These are phyloP conservation scores for Ophiocordyceps camponoti-leonardi DNA, from an alignment of 2,329 filamentous ascomycete genomes.

Conservation along the genomic window DNA sequence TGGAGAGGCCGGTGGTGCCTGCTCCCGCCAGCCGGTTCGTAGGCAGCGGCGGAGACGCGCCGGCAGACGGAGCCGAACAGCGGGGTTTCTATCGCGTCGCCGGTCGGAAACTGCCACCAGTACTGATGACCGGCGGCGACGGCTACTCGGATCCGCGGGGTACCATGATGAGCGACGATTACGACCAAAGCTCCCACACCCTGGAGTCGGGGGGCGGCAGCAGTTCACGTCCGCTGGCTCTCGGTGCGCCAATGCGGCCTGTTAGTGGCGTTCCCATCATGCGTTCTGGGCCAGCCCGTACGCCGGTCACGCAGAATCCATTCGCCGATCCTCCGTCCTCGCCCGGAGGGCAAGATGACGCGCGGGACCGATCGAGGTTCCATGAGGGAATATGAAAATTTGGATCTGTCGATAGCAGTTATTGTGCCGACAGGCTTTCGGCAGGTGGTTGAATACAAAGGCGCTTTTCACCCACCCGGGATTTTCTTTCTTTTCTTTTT, in stretches of 20 bases:
- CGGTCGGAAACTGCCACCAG: constrained; percentile 46
- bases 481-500: too few relatives aligned
- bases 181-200: constrained; percentile 34
- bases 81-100: constrained; percentile 48
- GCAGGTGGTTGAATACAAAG: too few relatives aligned
- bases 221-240: constrained; percentile 23
- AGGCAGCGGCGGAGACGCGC: constrained; percentile 16
- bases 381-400: constrained; percentile 19
- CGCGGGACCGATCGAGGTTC: constrained; percentile 20
- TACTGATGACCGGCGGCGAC: constrained; percentile 43
- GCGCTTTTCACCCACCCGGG: too few relatives aligned
- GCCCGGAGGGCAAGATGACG: constrained; percentile 11
- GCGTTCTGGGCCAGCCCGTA: constrained; percentile 47
- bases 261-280: constrained; percentile 43
- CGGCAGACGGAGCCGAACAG: constrained; percentile 21
- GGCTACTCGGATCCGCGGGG: constrained; percentile 37
- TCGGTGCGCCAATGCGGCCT: constrained; percentile 41
- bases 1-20: constrained; percentile 27
- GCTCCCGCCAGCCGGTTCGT: constrained; percentile 29
- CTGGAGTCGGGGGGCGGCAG: constrained; percentile 18
- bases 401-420: not conserved
- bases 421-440: not conserved
- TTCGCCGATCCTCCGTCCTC: constrained; percentile 18
- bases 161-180: constrained; percentile 28
- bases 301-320: constrained; percentile 38